Conservation (phyloP, 331 rosid genomes). For the Malus hybrid region DNA sequence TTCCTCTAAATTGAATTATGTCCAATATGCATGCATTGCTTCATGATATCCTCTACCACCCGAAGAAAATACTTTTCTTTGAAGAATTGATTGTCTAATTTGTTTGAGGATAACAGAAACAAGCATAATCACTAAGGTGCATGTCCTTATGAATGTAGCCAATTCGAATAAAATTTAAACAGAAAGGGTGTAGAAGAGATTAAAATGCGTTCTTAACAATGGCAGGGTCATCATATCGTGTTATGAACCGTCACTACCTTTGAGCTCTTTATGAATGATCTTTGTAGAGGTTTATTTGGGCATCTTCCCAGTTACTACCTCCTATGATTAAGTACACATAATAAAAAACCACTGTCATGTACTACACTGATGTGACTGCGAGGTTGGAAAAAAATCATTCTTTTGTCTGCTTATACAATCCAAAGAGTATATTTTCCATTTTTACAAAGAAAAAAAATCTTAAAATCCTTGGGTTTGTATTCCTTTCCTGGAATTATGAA, state of each 20-base stretch:
- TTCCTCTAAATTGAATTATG: background rate
- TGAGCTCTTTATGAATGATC: background rate
- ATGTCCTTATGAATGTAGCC: background rate
- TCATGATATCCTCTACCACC: background rate
- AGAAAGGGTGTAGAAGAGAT: background rate
- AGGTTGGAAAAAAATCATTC: background rate
- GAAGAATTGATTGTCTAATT: background rate
- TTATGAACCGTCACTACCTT: background rate
- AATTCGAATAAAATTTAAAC: background rate
- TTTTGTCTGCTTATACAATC: background rate
- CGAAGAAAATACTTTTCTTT: background rate
- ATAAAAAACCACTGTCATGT: no score
- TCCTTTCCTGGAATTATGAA: background rate
- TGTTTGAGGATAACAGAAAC: background rate
- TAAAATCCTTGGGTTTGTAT: background rate
- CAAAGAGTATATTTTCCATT: background rate
- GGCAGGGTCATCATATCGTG: background rate
- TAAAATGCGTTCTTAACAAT: no score
- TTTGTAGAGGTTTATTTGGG: background rate
- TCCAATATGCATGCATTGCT: background rate
- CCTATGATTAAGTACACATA: background rate
- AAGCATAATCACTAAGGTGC: background rate
- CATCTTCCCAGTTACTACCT: background rate
- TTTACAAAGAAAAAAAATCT: background rate
- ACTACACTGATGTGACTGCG: background rate